These are phyloP conservation scores for Furcasterigmium sp. DNA, from an alignment of 2,329 filamentous ascomycete genomes.

Conservation along the genomic window DNA sequence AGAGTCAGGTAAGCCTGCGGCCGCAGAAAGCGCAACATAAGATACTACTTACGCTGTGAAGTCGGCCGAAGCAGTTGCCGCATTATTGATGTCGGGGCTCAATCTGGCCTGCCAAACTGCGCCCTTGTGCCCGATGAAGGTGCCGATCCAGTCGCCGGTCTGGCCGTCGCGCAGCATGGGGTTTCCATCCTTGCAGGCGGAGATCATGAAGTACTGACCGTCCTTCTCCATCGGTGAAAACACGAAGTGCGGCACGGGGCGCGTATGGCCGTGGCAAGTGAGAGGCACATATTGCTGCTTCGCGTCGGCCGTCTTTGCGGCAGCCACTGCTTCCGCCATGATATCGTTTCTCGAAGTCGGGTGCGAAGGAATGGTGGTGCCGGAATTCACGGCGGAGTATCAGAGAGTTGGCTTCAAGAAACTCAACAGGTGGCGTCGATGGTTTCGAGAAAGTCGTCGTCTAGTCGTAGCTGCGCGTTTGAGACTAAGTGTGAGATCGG, in stretches of 20 bases:
- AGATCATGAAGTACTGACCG: conserved; percentile 86
- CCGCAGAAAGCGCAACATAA: neutral
- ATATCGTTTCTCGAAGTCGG: neutral
- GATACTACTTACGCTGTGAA: conserved; percentile 79
- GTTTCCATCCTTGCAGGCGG: conserved; percentile 95
- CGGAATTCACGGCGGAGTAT: neutral
- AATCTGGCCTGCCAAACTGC: conserved; percentile 95
- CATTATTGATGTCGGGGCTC: conserved; percentile 79
- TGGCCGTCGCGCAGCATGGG: conserved; percentile 96
- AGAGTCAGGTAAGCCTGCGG: conserved; percentile 20
- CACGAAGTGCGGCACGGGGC: conserved; percentile 84
- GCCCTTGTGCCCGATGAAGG: conserved; percentile 96
- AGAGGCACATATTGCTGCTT: conserved; percentile 69
- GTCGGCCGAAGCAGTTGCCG: conserved; percentile 91
- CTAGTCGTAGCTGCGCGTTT: no score
- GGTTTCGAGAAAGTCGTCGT: no score
- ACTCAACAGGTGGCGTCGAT: no score
- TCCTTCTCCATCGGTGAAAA: conserved; percentile 82
- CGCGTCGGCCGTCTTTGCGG: conserved; percentile 9
- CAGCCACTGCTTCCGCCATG: neutral
- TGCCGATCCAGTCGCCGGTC: conserved; percentile 97
- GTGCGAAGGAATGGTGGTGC: neutral
- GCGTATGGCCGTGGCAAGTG: conserved; percentile 91
- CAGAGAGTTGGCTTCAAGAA: neutral
- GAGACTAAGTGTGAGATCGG: no score